Percentiles rank a stretch among this genome's conserved stretches.
phyloP scores from a whole-genome alignment of 2,329 filamentous ascomycete genomes.

The Dactylellina sp. region DNA sequence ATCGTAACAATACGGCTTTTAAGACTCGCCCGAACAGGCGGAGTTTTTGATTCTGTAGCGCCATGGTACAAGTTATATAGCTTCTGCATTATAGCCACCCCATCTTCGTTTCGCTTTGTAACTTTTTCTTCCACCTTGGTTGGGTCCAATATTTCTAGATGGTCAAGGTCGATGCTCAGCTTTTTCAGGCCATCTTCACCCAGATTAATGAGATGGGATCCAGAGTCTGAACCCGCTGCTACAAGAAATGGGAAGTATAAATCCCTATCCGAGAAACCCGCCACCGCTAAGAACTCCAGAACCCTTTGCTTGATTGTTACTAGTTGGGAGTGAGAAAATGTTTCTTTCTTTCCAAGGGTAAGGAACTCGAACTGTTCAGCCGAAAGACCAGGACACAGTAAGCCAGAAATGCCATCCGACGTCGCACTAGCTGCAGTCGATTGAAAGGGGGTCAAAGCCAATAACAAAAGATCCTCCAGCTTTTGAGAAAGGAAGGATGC shows the following conservation, averaged over 20 bases:
- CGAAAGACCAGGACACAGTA: slow-evolving; percentile 69
- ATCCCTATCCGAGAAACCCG: slow-evolving; percentile 84
- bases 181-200: slow-evolving; percentile 87
- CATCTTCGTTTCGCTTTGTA: slow-evolving; percentile 18
- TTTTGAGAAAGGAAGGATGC: slow-evolving; percentile 74
- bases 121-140: slow-evolving; percentile 26
- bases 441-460: slow-evolving; percentile 66
- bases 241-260: slow-evolving; percentile 85
- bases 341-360: slow-evolving; percentile 74
- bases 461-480: slow-evolving; percentile 81
- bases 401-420: not conserved
- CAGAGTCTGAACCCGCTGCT: slow-evolving; percentile 79
- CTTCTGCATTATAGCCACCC: slow-evolving; percentile 69
- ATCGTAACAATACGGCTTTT: slow-evolving; percentile 80
- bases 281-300: slow-evolving; percentile 80
- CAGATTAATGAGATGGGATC: slow-evolving; percentile 82
- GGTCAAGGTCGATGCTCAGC: slow-evolving; percentile 40
- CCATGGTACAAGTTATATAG: slow-evolving; percentile 80
- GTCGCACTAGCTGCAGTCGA: not conserved
- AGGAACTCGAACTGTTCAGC: slow-evolving; percentile 77
- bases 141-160: slow-evolving; percentile 35
- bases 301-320: slow-evolving; percentile 73
- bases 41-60: slow-evolving; percentile 66
- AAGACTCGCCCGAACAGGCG: slow-evolving; percentile 73
- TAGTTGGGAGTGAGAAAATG: slow-evolving; percentile 68